Conservation (phyloP, 345 rosid genomes). For the Hibiscus syriacus region DNA sequence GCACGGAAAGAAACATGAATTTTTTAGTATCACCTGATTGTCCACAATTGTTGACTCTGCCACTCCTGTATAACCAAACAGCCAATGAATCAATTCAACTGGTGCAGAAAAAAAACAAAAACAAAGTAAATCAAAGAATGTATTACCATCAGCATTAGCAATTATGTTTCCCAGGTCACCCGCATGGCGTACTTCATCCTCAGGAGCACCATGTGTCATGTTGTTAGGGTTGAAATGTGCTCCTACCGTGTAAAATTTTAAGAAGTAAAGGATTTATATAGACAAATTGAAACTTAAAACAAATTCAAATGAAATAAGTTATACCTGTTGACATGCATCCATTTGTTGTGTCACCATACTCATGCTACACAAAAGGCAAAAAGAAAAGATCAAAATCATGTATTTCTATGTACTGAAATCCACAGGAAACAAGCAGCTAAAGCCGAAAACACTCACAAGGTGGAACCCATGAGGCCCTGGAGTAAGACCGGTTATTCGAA, state of each 20-base stretch:
- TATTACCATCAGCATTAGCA: slow-evolving; percentile 82
- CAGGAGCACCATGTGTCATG: slow-evolving; percentile 94
- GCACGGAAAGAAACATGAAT: not conserved
- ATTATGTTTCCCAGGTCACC: slow-evolving; percentile 99
- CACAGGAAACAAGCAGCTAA: slow-evolving; percentile 5
- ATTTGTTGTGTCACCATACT: slow-evolving; percentile 96
- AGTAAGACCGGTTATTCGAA: slow-evolving; percentile 73
- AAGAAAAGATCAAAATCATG: not conserved
- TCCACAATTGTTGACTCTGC: slow-evolving; percentile 90
- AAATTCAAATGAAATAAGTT: not conserved
- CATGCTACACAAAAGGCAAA: slow-evolving; percentile 46
- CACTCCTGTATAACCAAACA: slow-evolving; percentile 45
- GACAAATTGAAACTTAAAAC: not conserved
- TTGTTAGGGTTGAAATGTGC: slow-evolving; percentile 89
- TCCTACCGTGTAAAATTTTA: slow-evolving; percentile 33
- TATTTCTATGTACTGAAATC: not conserved
- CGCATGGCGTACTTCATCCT: slow-evolving; percentile 92
- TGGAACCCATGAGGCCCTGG: slow-evolving; percentile 47
- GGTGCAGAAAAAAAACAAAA: not conserved
- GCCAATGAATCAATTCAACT: slow-evolving; percentile 4
- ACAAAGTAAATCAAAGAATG: not conserved
- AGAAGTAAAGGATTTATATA: not conserved
- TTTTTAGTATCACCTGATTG: slow-evolving; percentile 43
- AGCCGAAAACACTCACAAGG: slow-evolving; percentile 44
- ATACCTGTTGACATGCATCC: slow-evolving; percentile 96